phyloP scores from a whole-genome alignment of 2,329 filamentous ascomycete species.

The Cordyceps farinosa region DNA sequence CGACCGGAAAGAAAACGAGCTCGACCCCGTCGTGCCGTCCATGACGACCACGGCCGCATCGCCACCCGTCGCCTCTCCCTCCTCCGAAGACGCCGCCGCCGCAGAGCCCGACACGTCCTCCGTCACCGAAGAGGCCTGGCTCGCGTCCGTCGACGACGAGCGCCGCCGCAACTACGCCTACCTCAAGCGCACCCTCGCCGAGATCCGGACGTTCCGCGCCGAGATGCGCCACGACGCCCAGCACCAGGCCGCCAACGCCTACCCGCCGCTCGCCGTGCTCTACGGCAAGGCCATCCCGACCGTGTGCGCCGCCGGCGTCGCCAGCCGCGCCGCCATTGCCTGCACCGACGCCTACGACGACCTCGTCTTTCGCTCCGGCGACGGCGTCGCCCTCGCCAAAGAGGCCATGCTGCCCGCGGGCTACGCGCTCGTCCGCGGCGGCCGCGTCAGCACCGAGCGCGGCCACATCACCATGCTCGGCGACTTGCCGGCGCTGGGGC shows the following conservation, averaged over 20 bases:
- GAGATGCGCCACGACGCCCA: constrained; percentile 62
- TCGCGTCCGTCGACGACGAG: constrained; percentile 25
- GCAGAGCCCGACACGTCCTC: too few species aligned
- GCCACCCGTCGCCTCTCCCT: constrained; percentile 15
- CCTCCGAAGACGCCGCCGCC: background rate
- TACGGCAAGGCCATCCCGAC: constrained; percentile 87
- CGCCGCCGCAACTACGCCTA: constrained; percentile 53
- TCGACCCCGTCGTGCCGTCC: constrained; percentile 26
- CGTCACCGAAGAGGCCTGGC: constrained; percentile 20
- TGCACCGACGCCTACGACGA: constrained; percentile 79
- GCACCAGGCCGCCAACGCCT: constrained; percentile 64
- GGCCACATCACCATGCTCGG: constrained; percentile 87
- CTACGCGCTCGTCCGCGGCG: constrained; percentile 69
- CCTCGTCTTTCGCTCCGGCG: constrained; percentile 79
- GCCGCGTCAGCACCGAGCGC: constrained; percentile 73
- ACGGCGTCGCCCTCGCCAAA: constrained; percentile 82
- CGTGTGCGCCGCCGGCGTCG: constrained; percentile 75
- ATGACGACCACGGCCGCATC: constrained; percentile 22
- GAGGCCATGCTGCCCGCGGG: constrained; percentile 82
- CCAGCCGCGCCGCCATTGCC: constrained; percentile 68
- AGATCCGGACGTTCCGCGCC: constrained; percentile 70
- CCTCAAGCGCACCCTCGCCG: constrained; percentile 68
- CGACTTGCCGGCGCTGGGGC: constrained; percentile 76
- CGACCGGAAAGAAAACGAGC: constrained; percentile 44
- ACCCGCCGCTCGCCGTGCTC: constrained; percentile 78